Conservation (phyloP, 208 protist genomes). For the Acanthamoeba culbertsoni region DNA sequence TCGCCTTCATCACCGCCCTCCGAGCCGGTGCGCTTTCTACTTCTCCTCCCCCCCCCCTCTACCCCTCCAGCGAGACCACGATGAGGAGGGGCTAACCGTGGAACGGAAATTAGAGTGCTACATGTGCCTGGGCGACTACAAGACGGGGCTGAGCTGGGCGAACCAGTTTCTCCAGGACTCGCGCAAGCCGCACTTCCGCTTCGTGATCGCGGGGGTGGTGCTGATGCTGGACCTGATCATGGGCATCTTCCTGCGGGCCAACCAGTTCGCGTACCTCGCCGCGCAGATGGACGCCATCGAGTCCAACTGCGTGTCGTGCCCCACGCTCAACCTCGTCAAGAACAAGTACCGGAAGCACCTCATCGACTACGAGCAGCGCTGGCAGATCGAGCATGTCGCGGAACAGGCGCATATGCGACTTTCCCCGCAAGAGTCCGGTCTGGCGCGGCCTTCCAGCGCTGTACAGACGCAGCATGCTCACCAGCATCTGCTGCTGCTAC, state of each 20-base stretch:
- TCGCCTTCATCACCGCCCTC: conserved; percentile 46
- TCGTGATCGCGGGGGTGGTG: conserved; percentile 25
- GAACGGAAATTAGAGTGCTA: not conserved
- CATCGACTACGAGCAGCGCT: not conserved
- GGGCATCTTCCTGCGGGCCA: conserved; percentile 21
- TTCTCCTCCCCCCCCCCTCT: not conserved
- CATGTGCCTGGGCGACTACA: conserved; percentile 33
- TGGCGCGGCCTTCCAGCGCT: not conserved
- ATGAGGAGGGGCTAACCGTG: not conserved
- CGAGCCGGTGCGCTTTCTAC: not conserved
- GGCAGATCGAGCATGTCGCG: not conserved
- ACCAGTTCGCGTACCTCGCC: not conserved
- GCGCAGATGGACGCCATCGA: not conserved
- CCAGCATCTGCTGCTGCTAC: too few species aligned
- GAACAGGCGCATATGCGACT: not conserved
- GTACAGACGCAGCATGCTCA: not conserved
- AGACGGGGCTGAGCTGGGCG: not conserved
- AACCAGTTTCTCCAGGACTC: not conserved
- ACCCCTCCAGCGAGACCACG: not conserved
- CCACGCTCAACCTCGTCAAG: not conserved
- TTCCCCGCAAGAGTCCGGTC: too few species aligned
- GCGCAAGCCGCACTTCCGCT: conserved; percentile 17
- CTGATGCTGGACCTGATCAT: conserved; percentile 48
- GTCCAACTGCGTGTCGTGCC: not conserved
- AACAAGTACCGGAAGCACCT: conserved; percentile 38